Conservation (phyloP, 306 rosid genomes). For the Vigna trinervia region DNA sequence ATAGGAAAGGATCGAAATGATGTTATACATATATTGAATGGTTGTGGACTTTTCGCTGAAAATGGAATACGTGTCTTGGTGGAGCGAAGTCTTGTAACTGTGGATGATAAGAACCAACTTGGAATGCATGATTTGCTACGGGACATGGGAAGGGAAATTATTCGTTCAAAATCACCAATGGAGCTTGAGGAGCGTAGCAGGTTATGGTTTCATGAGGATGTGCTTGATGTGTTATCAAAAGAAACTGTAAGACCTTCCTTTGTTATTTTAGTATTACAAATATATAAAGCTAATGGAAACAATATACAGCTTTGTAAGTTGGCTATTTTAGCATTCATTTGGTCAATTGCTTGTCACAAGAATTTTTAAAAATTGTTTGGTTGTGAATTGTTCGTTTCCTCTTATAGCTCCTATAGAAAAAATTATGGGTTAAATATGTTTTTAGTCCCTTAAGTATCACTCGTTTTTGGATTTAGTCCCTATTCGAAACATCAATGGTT, state of each 20-base stretch:
- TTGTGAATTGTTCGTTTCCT: neutral
- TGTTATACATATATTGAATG: conserved; percentile 13
- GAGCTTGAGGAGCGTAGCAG: conserved; percentile 29
- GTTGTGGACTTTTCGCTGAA: neutral
- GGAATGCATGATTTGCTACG: conserved; percentile 42
- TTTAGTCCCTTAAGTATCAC: no score
- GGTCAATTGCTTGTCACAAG: neutral
- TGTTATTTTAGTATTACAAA: neutral
- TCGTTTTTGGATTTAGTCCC: no score
- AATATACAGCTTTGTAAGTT: neutral
- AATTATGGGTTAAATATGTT: neutral
- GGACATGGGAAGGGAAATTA: conserved; percentile 43
- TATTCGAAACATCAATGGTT: no score
- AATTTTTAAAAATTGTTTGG: neutral
- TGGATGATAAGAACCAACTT: conserved; percentile 1
- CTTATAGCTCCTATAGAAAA: neutral
- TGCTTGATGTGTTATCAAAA: conserved; percentile 1
- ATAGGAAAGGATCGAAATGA: conserved; percentile 22
- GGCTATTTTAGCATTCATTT: neutral
- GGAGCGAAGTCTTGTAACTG: conserved; percentile 5
- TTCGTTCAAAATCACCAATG: neutral
- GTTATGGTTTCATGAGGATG: conserved; percentile 30
- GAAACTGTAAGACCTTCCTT: neutral
- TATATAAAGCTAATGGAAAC: neutral
- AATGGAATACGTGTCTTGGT: conserved; percentile 22